phyloP scores from a whole-genome alignment of 495 filamentous ascomycete genomes.

The Chaetomidium leptoderma region DNA sequence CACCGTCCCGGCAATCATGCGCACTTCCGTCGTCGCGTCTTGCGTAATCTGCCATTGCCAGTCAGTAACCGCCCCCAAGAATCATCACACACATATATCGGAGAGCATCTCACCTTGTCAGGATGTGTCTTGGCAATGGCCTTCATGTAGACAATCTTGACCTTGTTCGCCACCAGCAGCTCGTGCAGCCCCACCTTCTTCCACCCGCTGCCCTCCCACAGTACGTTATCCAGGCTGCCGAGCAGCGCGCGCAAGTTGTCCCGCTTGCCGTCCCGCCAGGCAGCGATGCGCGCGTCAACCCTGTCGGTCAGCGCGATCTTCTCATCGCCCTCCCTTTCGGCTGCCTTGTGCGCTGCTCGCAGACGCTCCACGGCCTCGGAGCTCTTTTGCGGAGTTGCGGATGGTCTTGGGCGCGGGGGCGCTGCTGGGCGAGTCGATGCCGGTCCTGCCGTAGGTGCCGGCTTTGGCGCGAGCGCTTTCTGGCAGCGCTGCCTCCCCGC shows the following conservation, averaged over 20 bases:
- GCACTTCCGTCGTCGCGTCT: constrained; percentile 86
- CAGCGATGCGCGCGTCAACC: constrained; percentile 69
- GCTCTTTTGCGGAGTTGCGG: constrained; percentile 33
- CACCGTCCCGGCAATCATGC: constrained; percentile 85
- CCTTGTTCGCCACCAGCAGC: constrained; percentile 80
- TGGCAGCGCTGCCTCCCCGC: constrained; percentile 89
- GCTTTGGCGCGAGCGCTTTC: constrained; percentile 66
- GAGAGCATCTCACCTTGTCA: constrained; percentile 72
- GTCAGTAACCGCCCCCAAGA: constrained; percentile 6
- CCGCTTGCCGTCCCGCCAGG: constrained; percentile 84
- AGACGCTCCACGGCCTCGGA: constrained; percentile 70
- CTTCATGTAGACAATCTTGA: constrained; percentile 98
- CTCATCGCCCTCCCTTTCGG: constrained; percentile 82
- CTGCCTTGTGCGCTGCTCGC: constrained; percentile 74
- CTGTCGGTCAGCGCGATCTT: constrained; percentile 82
- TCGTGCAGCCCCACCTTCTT: constrained; percentile 94
- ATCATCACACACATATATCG: background rate
- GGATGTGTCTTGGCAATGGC: constrained; percentile 97
- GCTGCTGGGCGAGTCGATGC: constrained; percentile 17
- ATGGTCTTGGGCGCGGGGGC: constrained; percentile 30
- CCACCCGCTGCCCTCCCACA: constrained; percentile 92
- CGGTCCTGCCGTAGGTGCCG: constrained; percentile 31
- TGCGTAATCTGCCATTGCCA: constrained; percentile 62
- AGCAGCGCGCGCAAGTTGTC: constrained; percentile 88
- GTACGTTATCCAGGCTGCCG: constrained; percentile 79